Evolutionary conservation across 495 filamentous ascomycete genomes (phyloP), one percentile per base, ranked within the genome.

Genomic region (Penicillium paradoxum): DNA sequence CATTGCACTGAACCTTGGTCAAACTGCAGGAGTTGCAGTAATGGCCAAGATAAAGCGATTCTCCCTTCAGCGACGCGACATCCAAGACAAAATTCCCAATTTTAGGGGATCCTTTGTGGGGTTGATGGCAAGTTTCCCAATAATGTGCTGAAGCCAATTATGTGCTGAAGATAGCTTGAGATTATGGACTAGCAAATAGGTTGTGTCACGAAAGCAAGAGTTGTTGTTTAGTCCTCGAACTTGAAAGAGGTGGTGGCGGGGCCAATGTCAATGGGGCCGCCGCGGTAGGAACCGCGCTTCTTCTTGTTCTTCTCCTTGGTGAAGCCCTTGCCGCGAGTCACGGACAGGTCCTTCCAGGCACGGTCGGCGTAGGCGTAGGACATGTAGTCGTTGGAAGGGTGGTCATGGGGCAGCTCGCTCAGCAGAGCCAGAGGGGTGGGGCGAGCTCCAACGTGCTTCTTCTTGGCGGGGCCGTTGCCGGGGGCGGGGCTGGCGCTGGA

Each of bases 261-360:
- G 18, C 65, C 54, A 52, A 90, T 85, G 66, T 95, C 89, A 55
- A 97, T 90, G 18, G 77, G 74, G 8, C 91, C 91, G 11, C 91
- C 91, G 48, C 85, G 81, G 75, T 95, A 96, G 45, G 83, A 87
- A 41, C 95, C 95, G 60, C 88, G 70, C 72, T 77, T 78, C 77
- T 88, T 88, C 78, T 97, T 99, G 69, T 99, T 97, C 84, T 99
- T 99, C 75, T 97, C 95, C 79, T 99, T 99, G 48, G 92, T 99
- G 73, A 99, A 99, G 13, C 89, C 89, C 75, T 96, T 97, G 49
- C 95, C 95, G 65, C 85, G 90, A 22, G 92, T 97, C 21, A 95
- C 81, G 25, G 86, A 88, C 44, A 99, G 72, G 66, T 97, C 92
- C 52, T 87, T 79, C 59, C 87, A 88, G 30, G 95, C 95, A 46